Evolutionary conservation across 176 grass and related monocot genomes (phyloP).

Genomic region (Aegilops sharonensis): DNA sequence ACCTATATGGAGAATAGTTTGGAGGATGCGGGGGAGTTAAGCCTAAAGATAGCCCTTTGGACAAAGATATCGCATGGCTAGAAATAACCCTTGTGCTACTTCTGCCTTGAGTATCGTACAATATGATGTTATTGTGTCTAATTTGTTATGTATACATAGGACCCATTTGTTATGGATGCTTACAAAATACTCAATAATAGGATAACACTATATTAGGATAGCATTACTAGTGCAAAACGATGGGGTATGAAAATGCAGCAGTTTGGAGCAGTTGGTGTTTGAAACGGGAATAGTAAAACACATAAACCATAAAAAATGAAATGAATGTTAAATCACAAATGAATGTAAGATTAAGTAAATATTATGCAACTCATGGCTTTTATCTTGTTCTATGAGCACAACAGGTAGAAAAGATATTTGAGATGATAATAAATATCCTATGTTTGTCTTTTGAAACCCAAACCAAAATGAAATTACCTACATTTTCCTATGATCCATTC

Average conservation of each 20-base stretch:
- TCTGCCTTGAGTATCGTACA: constrained; percentile 1
- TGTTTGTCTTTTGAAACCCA: too few species aligned
- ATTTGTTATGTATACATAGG: not conserved
- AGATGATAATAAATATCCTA: too few species aligned
- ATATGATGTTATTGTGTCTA: not conserved
- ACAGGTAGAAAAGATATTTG: too few species aligned
- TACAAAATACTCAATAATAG: not conserved
- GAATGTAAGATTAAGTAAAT: too few species aligned
- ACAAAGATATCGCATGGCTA: not conserved
- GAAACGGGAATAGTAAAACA: not conserved
- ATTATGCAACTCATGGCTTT: too few species aligned
- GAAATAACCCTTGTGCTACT: constrained; percentile 16
- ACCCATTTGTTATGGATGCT: not conserved
- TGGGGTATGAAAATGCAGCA: not conserved
- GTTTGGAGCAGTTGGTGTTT: not conserved
- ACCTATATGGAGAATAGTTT: constrained; percentile 35
- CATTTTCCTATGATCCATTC: too few species aligned
- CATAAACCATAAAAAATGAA: not conserved
- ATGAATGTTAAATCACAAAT: too few species aligned
- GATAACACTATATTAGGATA: not conserved
- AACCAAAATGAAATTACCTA: too few species aligned
- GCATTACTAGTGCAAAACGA: not conserved
- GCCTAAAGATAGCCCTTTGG: constrained; percentile 46
- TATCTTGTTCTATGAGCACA: too few species aligned
- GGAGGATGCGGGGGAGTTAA: constrained; percentile 23